Evolutionary conservation across 768 basidiomycete genomes (phyloP).

Genomic region (Clitopilus passeckerianus): DNA sequence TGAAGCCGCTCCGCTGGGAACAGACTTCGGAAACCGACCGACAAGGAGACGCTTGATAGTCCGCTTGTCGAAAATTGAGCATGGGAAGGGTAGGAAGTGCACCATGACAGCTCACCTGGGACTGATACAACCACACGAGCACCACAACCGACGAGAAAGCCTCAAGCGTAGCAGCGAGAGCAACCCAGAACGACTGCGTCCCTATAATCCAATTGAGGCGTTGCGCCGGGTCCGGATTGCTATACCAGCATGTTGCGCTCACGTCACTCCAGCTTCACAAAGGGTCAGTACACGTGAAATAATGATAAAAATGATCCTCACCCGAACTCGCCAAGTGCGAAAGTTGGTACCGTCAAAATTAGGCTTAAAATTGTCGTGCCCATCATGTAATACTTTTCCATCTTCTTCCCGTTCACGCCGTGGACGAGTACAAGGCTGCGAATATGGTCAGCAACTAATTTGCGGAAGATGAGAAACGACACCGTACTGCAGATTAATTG

Average conservation of each 20-base stretch:
- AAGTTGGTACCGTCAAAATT: conserved; percentile 12
- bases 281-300: background rate
- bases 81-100: too few relatives aligned
- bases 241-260: conserved; percentile 17
- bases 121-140: conserved; percentile 13
- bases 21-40: background rate
- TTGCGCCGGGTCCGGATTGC: conserved; percentile 6
- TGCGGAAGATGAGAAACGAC: background rate
- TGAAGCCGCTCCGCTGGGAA: background rate
- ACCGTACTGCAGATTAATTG: conserved; percentile 18
- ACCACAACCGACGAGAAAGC: conserved; percentile 12
- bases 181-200: conserved; percentile 19
- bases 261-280: conserved; percentile 12
- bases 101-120: conserved; percentile 15
- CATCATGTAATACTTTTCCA: conserved; percentile 22
- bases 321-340: conserved; percentile 19
- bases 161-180: conserved; percentile 14
- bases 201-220: conserved; percentile 18
- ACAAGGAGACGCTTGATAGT: background rate
- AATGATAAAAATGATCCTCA: conserved; percentile 1
- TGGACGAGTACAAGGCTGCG: conserved; percentile 19
- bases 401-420: conserved; percentile 16
- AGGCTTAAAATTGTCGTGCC: conserved; percentile 11
- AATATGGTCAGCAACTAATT: background rate
- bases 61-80: too few relatives aligned